A percentile compares a stretch with the other conserved stretches of the same genome.
Evolutionary conservation across 2,329 filamentous ascomycete species (phyloP).

Genomic region (Periconia macrospinosa): DNA sequence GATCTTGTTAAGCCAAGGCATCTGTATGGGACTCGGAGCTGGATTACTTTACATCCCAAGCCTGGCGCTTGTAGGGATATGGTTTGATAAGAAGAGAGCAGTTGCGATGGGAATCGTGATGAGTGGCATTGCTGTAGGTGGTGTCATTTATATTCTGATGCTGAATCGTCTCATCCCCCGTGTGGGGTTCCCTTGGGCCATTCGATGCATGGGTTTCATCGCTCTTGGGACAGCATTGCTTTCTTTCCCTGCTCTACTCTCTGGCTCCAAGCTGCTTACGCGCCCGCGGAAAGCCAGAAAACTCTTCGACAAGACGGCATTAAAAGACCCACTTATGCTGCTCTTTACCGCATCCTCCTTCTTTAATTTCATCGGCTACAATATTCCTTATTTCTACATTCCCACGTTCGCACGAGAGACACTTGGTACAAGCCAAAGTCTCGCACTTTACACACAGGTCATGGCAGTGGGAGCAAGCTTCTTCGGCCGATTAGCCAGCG

Average conservation of each 20-base stretch:
- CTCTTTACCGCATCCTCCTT: slow-evolving; percentile 40
- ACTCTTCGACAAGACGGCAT: slow-evolving; percentile 37
- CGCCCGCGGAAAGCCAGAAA: slow-evolving; percentile 28
- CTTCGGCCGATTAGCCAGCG: slow-evolving; percentile 34
- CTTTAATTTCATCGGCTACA: slow-evolving; percentile 41
- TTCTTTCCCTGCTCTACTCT: slow-evolving; percentile 40
- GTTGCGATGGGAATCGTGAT: slow-evolving; percentile 41
- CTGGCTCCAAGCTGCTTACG: slow-evolving; percentile 31
- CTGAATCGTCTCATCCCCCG: slow-evolving; percentile 32
- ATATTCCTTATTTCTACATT: slow-evolving; percentile 43
- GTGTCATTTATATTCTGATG: slow-evolving; percentile 41
- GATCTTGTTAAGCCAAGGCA: slow-evolving; percentile 56
- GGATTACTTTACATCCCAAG: slow-evolving; percentile 42
- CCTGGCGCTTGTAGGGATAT: slow-evolving; percentile 40
- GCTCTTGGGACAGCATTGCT: slow-evolving; percentile 31
- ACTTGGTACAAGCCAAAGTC: slow-evolving; percentile 32
- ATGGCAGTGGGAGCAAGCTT: slow-evolving; percentile 38
- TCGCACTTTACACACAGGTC: slow-evolving; percentile 36
- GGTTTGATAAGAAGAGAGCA: slow-evolving; percentile 37
- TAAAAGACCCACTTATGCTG: slow-evolving; percentile 37
- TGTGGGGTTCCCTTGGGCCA: slow-evolving; percentile 40
- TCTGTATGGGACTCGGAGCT: slow-evolving; percentile 50
- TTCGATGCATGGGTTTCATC: slow-evolving; percentile 39
- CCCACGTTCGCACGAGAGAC: slow-evolving; percentile 36
- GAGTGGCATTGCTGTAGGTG: slow-evolving; percentile 40